These are phyloP conservation scores for Flaveria brownii DNA, from an alignment of 129 eudicot genomes.

Conservation along the genomic window DNA sequence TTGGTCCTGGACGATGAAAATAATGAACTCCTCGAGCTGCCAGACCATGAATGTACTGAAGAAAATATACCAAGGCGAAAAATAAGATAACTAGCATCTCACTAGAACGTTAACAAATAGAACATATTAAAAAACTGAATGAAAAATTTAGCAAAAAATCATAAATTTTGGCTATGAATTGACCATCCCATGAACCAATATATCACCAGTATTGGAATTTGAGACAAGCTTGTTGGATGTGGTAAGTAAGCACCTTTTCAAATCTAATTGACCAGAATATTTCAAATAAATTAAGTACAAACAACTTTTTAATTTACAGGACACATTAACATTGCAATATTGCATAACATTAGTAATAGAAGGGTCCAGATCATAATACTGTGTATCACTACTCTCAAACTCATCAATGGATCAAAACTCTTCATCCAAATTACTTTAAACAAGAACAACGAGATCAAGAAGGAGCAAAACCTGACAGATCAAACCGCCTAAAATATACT, in stretches of 20 bases:
- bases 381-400: conserved; percentile 8
- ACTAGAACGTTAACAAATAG: neutral
- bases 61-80: neutral
- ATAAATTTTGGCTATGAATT: neutral
- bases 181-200: conserved; percentile 12
- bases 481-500: conserved; percentile 85
- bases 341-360: neutral
- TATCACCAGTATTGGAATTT: conserved; percentile 20
- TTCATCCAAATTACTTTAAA: conserved; percentile 3
- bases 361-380: conserved; percentile 3
- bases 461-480: conserved; percentile 70
- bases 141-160: neutral
- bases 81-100: conserved; percentile 9
- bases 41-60: conserved; percentile 92
- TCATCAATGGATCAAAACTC: conserved; percentile 3
- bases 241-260: conserved; percentile 19
- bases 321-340: neutral
- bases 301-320: neutral
- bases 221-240: conserved; percentile 12
- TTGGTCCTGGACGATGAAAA: conserved; percentile 90
- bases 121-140: neutral
- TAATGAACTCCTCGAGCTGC: conserved; percentile 97
- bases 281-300: conserved; percentile 16
- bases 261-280: conserved; percentile 24
- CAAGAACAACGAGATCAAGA: conserved; percentile 5